Evolutionary conservation across 139 green algal species (phyloP).

Genomic region (Zygnema cylindricum): DNA sequence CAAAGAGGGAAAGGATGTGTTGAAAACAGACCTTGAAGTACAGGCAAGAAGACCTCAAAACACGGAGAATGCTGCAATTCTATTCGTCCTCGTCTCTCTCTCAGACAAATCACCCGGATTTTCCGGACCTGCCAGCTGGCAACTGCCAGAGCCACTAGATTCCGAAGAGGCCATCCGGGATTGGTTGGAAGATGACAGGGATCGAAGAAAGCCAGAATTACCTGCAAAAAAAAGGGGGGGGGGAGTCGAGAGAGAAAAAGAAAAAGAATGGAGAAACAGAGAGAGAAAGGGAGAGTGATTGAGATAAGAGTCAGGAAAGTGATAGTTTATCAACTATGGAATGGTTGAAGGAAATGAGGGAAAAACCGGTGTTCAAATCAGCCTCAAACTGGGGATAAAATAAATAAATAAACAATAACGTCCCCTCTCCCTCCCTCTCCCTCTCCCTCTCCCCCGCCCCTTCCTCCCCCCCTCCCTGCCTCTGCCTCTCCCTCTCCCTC

Average conservation of each 20-base stretch:
- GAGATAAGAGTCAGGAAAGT: neutral
- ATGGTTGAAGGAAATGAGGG: constrained; percentile 1
- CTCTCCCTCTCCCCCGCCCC: neutral
- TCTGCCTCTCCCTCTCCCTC: neutral
- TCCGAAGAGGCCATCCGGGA: constrained; percentile 87
- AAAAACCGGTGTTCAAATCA: neutral
- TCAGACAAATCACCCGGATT: constrained; percentile 79
- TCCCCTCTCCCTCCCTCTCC: neutral
- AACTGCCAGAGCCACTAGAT: constrained; percentile 80
- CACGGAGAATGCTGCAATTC: constrained; percentile 59
- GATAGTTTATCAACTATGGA: neutral
- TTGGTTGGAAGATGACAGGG: constrained; percentile 65
- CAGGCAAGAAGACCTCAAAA: constrained; percentile 68
- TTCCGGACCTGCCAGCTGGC: constrained; percentile 26
- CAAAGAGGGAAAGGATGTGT: neutral
- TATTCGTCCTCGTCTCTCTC: constrained; percentile 62
- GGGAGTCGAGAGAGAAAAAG: neutral
- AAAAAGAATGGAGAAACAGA: neutral
- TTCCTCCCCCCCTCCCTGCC: neutral
- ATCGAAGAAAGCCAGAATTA: constrained; percentile 68
- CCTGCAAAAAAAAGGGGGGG: neutral
- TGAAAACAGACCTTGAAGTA: constrained; percentile 39
- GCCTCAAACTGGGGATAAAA: neutral
- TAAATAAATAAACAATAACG: neutral
- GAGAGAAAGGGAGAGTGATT: neutral